Evolutionary conservation across 129 eudicot genomes (phyloP).

Genomic region (Dittrichia graveolens): DNA sequence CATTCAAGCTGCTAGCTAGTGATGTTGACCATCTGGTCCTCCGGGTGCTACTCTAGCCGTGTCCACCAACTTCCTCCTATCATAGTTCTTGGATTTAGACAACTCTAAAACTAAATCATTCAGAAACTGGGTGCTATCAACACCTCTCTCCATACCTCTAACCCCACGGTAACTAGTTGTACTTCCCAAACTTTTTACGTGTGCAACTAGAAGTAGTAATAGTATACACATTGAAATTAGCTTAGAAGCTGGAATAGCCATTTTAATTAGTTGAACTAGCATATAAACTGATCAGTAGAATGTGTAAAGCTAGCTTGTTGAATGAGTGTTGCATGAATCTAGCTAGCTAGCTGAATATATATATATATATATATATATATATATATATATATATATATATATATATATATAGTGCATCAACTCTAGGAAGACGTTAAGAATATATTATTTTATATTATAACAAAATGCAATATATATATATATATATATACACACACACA

Average conservation of each 20-base stretch:
- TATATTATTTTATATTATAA: neutral
- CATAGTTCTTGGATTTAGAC: slow-evolving; percentile 26
- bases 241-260: slow-evolving; percentile 33
- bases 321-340: slow-evolving; percentile 4
- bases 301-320: neutral
- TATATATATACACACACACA: no score
- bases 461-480: no score
- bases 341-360: neutral
- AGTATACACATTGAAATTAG: slow-evolving; percentile 28
- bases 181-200: slow-evolving; percentile 16
- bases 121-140: slow-evolving; percentile 39
- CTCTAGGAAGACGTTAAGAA: slow-evolving; percentile 11
- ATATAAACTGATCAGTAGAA: neutral
- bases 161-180: slow-evolving; percentile 39
- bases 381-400: neutral
- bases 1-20: slow-evolving; percentile 27
- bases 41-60: slow-evolving; percentile 42
- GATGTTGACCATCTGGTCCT: slow-evolving; percentile 66
- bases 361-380: slow-evolving; percentile 9
- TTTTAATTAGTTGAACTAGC: slow-evolving; percentile 10
- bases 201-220: slow-evolving; percentile 29
- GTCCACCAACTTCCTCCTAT: slow-evolving; percentile 38
- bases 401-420: slow-evolving; percentile 22
- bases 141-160: slow-evolving; percentile 31
- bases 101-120: slow-evolving; percentile 37